Conservation (phyloP, 768 basidiomycete species). For the Leccinum subgranulosum region DNA sequence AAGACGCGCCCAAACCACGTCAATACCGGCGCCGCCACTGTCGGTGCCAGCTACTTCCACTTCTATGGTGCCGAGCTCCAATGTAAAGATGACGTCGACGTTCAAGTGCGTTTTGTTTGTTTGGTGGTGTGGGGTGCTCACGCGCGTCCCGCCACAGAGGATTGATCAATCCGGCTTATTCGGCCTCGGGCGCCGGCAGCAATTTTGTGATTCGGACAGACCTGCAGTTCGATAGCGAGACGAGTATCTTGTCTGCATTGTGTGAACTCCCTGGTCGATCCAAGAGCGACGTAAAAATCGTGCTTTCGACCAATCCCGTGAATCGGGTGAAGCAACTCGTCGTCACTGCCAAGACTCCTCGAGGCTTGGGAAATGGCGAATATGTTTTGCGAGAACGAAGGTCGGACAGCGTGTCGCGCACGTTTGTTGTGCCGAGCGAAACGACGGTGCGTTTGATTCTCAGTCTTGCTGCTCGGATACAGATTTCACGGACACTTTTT, state of each 20-base stretch:
- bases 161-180: constrained; percentile 26
- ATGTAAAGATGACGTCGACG: constrained; percentile 11
- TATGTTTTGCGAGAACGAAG: constrained; percentile 54
- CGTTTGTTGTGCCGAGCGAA: constrained; percentile 51
- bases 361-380: constrained; percentile 37
- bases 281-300: constrained; percentile 53
- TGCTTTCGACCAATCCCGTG: constrained; percentile 56
- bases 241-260: constrained; percentile 51
- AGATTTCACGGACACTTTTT: constrained; percentile 3
- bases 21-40: constrained; percentile 11
- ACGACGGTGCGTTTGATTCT: constrained; percentile 48
- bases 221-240: constrained; percentile 52
- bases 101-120: constrained; percentile 21
- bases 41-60: not conserved
- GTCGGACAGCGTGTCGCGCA: constrained; percentile 48
- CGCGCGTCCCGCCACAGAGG: constrained; percentile 12
- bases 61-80: not conserved
- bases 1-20: constrained; percentile 14
- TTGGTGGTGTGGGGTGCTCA: constrained; percentile 7
- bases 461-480: not conserved
- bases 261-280: constrained; percentile 71
- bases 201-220: constrained; percentile 58
- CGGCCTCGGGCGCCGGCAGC: constrained; percentile 3
- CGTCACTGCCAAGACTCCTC: constrained; percentile 47
- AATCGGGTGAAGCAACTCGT: constrained; percentile 62